Base-by-base conservation (phyloP, 768 basidiomycete genomes). In the Mycena galericulata region DNA sequence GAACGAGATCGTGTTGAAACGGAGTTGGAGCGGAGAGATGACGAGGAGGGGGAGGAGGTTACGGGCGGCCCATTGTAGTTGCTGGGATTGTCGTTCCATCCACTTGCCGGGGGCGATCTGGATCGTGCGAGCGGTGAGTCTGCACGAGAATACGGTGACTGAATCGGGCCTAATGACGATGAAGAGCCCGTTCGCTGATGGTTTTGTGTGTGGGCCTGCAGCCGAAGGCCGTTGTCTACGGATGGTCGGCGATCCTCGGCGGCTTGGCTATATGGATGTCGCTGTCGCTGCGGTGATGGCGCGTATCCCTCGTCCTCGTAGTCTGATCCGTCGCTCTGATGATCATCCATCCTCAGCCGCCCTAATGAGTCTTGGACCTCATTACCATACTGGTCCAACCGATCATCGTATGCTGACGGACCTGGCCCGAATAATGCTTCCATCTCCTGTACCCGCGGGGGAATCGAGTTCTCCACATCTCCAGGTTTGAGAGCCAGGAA, bases 401-500 rank as follows among this genome's bases (percentile, higher is more conserved):
- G 72, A 17, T 80, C 83, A 9, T 76, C 76, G 30, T 83, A 81
- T 11, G 84, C 82, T 36, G 77, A 79, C 51, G 75, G 76, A 63
- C 80, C 73, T 15, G 62, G 69, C 18, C 81, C 75, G 70, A 85
- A 85, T 32, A 92, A 77, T 11, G 86, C 85, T 29, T 88, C 86
- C 50, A 93, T 85, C 75, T 90, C 88, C 60, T 84, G 82, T 24
- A 82, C 83, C 17, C 87, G 86, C 12, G 93, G 84, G 5, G 89
- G 88, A 38, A 88, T 84, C 49, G 89, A 87, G 60, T 88, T 89
- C 69, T 90, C 91, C 15, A 92, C 88, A 74, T 98, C 96, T 7
- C 98, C 98, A 1, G 94, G 90, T 74, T 93, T 93, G 20, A 92
- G 84, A 7, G 93, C 84, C 61, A 99, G 85, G 79, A 99, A 99